Base-by-base conservation (phyloP, 108 stramenopile species). In the Cyclostephanos tholiformis region DNA sequence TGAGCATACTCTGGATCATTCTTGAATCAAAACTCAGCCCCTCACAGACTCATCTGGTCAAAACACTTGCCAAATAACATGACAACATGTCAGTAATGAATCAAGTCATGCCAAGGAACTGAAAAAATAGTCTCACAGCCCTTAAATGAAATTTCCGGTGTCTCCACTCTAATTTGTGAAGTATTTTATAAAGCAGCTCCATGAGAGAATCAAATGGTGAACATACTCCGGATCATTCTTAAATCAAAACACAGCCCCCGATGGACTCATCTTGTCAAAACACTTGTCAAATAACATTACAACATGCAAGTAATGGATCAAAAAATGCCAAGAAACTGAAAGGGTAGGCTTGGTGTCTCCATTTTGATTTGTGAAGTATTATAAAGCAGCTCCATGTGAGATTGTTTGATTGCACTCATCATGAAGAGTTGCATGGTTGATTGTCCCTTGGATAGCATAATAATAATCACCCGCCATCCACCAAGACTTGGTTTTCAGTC, bases 41-140 rank as follows among this genome's bases (percentile, higher is more conserved):
- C 38, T 6, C 25, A 62, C 2, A 29, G 26, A 9, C 61, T 26
- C 20, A 29, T n/a, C 36, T 29, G 27, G 6, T 62, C 61, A 12
- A 38, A 39, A 6, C 20, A 35, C 36, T 19, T n/a, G n/a, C 61
- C 61, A 9, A 62, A 62, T 11, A 62, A 62, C 61, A 62, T 35
- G 14, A 38, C 20, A 8, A 6, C 10, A 14, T 62, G 8, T 3
- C 29, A 19, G 20, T 20, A 20, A 7, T 62, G 27, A 9, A 62
- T 29, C 7, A 62, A 6, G 20, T 22, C 20, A 6, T 39, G 11
- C 61, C 61, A 62, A 27, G 25, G 19, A 7, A 62, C 25, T 1
- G 61, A 29, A 1, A 62, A 29, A 1, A 25, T 9, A 9, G 30
- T 4, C 17, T 25, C 19, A 9, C 29, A 32, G 0, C 30, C 26